phyloP scores from a whole-genome alignment of 306 rosid species.

The Malus orientalis region DNA sequence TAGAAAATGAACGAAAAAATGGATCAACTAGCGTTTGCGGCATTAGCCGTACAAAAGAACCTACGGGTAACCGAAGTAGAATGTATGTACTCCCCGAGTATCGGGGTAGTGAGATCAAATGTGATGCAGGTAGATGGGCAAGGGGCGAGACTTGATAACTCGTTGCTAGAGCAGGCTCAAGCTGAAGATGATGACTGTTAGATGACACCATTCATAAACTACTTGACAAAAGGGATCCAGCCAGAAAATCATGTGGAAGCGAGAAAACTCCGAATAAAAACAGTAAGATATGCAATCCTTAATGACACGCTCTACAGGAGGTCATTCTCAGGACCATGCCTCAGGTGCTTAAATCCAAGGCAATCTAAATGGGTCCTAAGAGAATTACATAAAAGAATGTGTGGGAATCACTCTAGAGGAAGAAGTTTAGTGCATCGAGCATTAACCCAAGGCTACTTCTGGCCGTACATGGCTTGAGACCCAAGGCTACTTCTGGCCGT shows the following conservation, averaged over 20 bases:
- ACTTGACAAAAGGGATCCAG: rapidly evolving
- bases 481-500: too few relatives aligned
- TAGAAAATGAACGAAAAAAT: rapidly evolving
- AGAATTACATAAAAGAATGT: neutral
- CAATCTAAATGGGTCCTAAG: neutral
- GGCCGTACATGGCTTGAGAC: neutral
- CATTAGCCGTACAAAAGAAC: rapidly evolving
- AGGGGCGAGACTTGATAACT: too few relatives aligned
- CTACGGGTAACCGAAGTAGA: rapidly evolving
- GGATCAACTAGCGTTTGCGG: rapidly evolving
- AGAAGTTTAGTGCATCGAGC: neutral
- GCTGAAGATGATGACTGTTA: too few relatives aligned
- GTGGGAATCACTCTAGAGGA: neutral
- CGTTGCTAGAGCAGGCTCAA: rapidly evolving
- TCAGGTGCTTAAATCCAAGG: rapidly evolving
- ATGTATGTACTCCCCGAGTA: rapidly evolving
- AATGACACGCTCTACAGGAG: rapidly evolving
- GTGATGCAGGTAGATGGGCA: neutral
- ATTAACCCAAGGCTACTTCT: neutral
- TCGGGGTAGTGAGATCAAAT: rapidly evolving
- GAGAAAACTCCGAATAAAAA: too few relatives aligned
- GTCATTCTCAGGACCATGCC: neutral
- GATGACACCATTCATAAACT: neutral
- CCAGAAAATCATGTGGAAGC: rapidly evolving
- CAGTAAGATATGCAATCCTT: neutral